These are phyloP conservation scores for Saccharomyces uvarum DNA, from an alignment of 1,139 yeast genomes.

Conservation along the genomic window DNA sequence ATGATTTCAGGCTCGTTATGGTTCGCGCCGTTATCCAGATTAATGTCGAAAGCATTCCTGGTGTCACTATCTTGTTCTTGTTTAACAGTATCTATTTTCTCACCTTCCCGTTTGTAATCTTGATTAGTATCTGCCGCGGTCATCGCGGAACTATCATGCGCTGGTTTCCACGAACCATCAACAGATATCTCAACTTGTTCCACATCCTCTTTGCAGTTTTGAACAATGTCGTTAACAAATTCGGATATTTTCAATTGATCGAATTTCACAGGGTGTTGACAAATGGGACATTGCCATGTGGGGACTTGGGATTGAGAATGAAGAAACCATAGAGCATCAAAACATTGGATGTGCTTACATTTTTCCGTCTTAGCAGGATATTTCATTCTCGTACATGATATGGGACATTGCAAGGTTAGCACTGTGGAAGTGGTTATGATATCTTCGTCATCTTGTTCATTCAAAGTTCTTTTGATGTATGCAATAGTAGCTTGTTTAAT, in stretches of 20 bases:
- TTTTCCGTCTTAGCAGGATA: slow-evolving; percentile 47
- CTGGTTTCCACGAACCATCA: slow-evolving; percentile 48
- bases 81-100: slow-evolving; percentile 9
- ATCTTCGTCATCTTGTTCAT: slow-evolving; percentile 40
- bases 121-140: slow-evolving; percentile 9
- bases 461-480: slow-evolving; percentile 32
- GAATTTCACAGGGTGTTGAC: slow-evolving; percentile 36
- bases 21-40: not conserved
- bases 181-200: slow-evolving; percentile 45
- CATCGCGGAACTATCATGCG: slow-evolving; percentile 17
- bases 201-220: slow-evolving; percentile 37
- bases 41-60: not conserved
- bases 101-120: slow-evolving; percentile 5
- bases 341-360: slow-evolving; percentile 59
- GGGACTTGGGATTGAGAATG: slow-evolving; percentile 52
- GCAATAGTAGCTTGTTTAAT: slow-evolving; percentile 37
- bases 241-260: slow-evolving; percentile 43
- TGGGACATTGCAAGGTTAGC: slow-evolving; percentile 51
- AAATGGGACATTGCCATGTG: slow-evolving; percentile 59
- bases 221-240: slow-evolving; percentile 44
- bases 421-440: slow-evolving; percentile 44
- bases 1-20: slow-evolving; percentile 18
- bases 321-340: slow-evolving; percentile 52
- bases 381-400: slow-evolving; percentile 48
- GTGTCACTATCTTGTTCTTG: slow-evolving; percentile 6